Percentiles rank a stretch among this genome's conserved stretches.
Conservation (phyloP, 108 stramenopile genomes). For the Cylindrotheca closterium region DNA sequence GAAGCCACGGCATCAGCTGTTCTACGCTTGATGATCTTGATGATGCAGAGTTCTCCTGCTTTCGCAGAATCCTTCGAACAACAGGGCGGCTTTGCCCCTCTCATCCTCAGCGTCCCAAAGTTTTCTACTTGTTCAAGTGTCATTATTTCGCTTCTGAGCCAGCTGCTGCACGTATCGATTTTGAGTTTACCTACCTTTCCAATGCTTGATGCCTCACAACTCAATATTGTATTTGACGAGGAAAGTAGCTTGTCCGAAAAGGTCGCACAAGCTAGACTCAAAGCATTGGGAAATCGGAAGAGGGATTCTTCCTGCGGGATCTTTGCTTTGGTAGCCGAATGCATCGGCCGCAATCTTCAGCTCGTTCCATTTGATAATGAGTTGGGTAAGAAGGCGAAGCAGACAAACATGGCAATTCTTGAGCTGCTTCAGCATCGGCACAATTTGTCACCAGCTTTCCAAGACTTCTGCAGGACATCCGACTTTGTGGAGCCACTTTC, state of each 20-base stretch:
- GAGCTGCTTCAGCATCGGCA: slow-evolving; percentile 76
- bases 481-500: slow-evolving; percentile 81
- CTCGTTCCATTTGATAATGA: slow-evolving; percentile 67
- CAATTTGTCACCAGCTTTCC: slow-evolving; percentile 72
- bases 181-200: slow-evolving; percentile 76
- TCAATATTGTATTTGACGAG: slow-evolving; percentile 80
- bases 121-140: slow-evolving; percentile 84
- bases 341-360: slow-evolving; percentile 86
- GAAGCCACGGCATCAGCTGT: slow-evolving; percentile 84
- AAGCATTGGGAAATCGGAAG: slow-evolving; percentile 22
- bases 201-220: slow-evolving; percentile 63
- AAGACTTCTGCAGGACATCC: slow-evolving; percentile 73
- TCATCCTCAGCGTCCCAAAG: slow-evolving; percentile 83
- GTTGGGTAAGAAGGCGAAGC: slow-evolving; percentile 61
- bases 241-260: slow-evolving; percentile 39
- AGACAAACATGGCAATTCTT: slow-evolving; percentile 79
- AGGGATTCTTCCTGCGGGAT: slow-evolving; percentile 78
- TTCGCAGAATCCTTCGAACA: slow-evolving; percentile 72
- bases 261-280: slow-evolving; percentile 30
- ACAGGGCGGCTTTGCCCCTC: slow-evolving; percentile 85
- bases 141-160: slow-evolving; percentile 75
- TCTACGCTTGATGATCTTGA: slow-evolving; percentile 82
- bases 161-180: slow-evolving; percentile 79
- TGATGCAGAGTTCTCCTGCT: slow-evolving; percentile 77
- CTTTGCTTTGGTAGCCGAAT: slow-evolving; percentile 84